A percentile compares a stretch with the other conserved stretches of the same genome.
Evolutionary conservation across 305 asterid genomes (phyloP).

Genomic region (Fraxinus angustifolia): DNA sequence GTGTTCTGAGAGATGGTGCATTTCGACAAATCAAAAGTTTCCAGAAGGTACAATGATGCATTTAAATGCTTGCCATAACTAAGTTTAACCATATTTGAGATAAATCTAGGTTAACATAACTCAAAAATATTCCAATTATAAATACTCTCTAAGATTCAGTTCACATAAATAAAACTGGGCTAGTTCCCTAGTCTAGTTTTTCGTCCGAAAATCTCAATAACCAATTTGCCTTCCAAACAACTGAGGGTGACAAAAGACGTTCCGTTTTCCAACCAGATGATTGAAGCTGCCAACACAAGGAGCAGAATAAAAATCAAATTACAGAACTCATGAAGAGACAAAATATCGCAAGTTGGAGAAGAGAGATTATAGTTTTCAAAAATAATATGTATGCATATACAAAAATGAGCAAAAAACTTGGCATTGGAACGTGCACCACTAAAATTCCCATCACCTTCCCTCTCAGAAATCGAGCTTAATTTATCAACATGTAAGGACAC

Average conservation of each 20-base stretch:
- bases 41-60: not conserved
- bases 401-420: not conserved
- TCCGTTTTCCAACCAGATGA: conserved; percentile 82
- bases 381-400: not conserved
- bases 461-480: not conserved
- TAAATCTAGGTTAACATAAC: not conserved
- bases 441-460: not conserved
- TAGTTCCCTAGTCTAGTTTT: conserved; percentile 48
- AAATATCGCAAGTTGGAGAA: not conserved
- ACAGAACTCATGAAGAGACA: not conserved
- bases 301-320: not conserved
- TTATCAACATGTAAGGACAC: not conserved
- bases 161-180: not conserved
- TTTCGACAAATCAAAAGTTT: not conserved
- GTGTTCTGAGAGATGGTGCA: not conserved
- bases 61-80: not conserved
- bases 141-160: not conserved
- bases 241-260: conserved; percentile 72
- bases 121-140: not conserved
- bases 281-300: conserved; percentile 58
- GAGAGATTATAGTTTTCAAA: not conserved
- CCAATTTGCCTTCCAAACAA: conserved; percentile 94
- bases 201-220: conserved; percentile 35
- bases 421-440: not conserved
- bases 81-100: not conserved